Conservation (phyloP, 2,329 filamentous ascomycete genomes). For the Aspergillus sp. region DNA sequence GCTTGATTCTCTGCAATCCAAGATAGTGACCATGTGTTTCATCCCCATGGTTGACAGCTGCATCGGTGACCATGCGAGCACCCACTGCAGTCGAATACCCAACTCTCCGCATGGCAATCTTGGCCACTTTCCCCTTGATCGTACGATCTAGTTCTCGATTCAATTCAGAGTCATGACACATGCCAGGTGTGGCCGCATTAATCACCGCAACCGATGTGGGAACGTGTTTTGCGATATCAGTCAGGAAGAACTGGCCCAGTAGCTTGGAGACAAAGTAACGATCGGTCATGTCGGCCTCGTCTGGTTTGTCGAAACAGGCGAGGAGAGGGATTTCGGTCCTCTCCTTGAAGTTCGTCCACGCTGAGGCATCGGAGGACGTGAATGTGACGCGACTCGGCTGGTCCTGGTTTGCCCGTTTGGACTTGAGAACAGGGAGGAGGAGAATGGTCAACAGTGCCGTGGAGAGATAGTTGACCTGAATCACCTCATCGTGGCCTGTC, state of each 20-base stretch:
- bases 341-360: conserved; percentile 4
- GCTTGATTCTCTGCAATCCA: background rate
- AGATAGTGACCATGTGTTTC: conserved; percentile 7
- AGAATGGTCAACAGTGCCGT: conserved; percentile 17
- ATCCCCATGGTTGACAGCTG: conserved; percentile 3
- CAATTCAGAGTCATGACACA: conserved; percentile 3
- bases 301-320: conserved; percentile 3
- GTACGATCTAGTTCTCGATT: conserved; percentile 1
- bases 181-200: conserved; percentile 1
- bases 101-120: background rate
- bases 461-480: conserved; percentile 36
- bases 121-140: conserved; percentile 1
- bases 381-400: background rate
- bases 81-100: conserved; percentile 2
- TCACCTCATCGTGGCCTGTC: conserved; percentile 18
- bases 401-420: conserved; percentile 3
- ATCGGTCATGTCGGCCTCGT: conserved; percentile 1
- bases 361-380: background rate
- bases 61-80: conserved; percentile 3
- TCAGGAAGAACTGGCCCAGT: conserved; percentile 10
- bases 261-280: conserved; percentile 9
- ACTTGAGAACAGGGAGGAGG: conserved; percentile 13
- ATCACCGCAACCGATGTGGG: conserved; percentile 3
- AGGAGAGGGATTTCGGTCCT: conserved; percentile 4
- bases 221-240: conserved; percentile 1